Evolutionary conservation across 345 rosid genomes (phyloP), one percentile per base, ranked within the genome.

Genomic region (Gossypium sturtianum): DNA sequence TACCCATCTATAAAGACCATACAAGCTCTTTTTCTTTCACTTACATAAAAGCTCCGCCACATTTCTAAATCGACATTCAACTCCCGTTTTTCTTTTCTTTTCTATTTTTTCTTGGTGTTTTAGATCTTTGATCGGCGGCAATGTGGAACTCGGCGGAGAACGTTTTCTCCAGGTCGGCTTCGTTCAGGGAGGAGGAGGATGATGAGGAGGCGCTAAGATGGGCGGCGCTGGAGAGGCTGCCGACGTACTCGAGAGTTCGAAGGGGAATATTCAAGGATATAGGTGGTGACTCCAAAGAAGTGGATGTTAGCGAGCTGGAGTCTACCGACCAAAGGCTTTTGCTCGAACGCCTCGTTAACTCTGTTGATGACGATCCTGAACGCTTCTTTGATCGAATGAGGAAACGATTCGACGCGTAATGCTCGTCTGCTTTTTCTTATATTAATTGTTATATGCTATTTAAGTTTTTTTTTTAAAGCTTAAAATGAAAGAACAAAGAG

Each of bases 81-180:
- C 59, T 63, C 68, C 13, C 60, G 61, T 48, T 71, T 70, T 53
- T 43, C 57, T 53, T 38, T 38, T 70, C 13, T 68, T 65, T 53
- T 29, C 6, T 29, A 29, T 34, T 34, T 34, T 6, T 29, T 6
- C 1, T 34, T 34, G 41, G 41, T 34, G 41, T 34, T 2, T 43
- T 64, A 74, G 84, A 82, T 82, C 82, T 20, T 60, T 53, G 73
- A 43, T 59, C 16, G 58, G 23, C 48, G 15, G 41, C 22, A 71
- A 81, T 94, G 98, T 94, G 98, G 98, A 92, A 83, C 77, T 86
- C 97, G 78, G 86, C 85, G 78, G 94, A 90, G 85, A 90, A 86
- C 63, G 87, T 81, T 29, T 89, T 94, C 72, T 77, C 89, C 16
- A 83, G 93, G 73, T 67, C 97, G 80, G 69, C 89, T 57, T 90